Evolutionary conservation across 2,329 filamentous ascomycete species (phyloP).

Genomic region (Monosporascus sp.): DNA sequence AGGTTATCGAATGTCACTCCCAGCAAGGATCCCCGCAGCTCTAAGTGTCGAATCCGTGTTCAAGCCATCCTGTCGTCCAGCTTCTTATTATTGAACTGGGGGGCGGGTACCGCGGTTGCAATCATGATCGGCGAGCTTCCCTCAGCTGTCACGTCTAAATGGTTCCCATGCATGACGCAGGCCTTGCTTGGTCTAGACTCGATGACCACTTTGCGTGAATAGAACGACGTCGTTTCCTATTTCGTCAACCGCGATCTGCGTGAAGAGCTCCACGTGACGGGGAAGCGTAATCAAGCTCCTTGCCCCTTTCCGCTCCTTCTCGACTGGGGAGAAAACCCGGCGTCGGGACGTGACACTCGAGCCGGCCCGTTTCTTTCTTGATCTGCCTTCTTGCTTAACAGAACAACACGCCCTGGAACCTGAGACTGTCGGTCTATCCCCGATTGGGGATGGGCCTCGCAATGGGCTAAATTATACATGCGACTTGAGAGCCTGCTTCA

Average conservation of each 20-base stretch:
- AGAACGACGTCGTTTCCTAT: no score
- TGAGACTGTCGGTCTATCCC: not conserved
- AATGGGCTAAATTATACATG: not conserved
- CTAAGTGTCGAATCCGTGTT: no score
- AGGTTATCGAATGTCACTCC: not conserved
- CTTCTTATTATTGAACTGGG: not conserved
- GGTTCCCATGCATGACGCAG: not conserved
- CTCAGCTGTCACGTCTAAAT: not conserved
- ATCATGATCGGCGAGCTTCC: not conserved
- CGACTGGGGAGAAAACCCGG: not conserved
- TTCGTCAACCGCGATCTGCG: no score
- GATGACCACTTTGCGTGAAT: no score
- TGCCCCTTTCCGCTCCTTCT: no score
- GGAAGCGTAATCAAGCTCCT: no score
- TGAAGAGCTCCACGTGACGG: no score
- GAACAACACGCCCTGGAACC: not conserved
- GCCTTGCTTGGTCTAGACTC: no score
- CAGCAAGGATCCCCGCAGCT: no score
- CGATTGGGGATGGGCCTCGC: not conserved
- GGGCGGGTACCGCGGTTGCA: not conserved
- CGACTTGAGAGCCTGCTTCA: not conserved
- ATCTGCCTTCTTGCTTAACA: not conserved
- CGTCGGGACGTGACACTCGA: not conserved
- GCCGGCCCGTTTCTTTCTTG: not conserved
- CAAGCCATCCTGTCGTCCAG: no score